These are phyloP conservation scores for Fusarium praegraminearum DNA, from an alignment of 2,329 filamentous ascomycete genomes.

Conservation along the genomic window DNA sequence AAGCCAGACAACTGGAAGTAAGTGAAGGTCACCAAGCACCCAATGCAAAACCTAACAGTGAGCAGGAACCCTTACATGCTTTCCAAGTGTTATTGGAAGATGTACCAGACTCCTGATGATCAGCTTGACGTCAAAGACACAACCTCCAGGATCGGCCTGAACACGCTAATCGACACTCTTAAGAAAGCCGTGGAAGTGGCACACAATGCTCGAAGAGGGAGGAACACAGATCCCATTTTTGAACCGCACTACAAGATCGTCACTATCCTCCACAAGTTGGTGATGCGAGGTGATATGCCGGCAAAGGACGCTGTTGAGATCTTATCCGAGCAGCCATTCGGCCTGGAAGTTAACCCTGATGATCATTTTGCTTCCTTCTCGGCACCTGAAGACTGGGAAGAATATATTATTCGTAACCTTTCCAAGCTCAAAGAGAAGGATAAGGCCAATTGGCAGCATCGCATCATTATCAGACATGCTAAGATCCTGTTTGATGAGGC, in stretches of 20 bases:
- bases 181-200: constrained; percentile 65
- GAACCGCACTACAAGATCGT: constrained; percentile 95
- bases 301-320: constrained; percentile 63
- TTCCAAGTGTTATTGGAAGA: constrained; percentile 73
- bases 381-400: constrained; percentile 69
- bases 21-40: constrained; percentile 43
- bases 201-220: constrained; percentile 64
- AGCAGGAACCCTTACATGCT: constrained; percentile 70
- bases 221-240: constrained; percentile 79
- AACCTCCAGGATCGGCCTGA: constrained; percentile 48
- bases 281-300: constrained; percentile 64
- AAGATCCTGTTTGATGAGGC: constrained; percentile 65
- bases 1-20: constrained; percentile 69
- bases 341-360: constrained; percentile 52
- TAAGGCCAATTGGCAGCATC: constrained; percentile 95
- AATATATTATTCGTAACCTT: constrained; percentile 65
- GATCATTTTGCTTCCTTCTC: constrained; percentile 53
- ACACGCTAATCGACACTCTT: constrained; percentile 61
- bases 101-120: constrained; percentile 65
- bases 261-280: constrained; percentile 84
- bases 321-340: constrained; percentile 68
- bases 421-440: constrained; percentile 74
- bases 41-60: constrained; percentile 41
- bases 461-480: constrained; percentile 82
- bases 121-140: constrained; percentile 59